Evolutionary conservation across 805 yeast species (phyloP).

Genomic region (Yamadazyma nakazawae): DNA sequence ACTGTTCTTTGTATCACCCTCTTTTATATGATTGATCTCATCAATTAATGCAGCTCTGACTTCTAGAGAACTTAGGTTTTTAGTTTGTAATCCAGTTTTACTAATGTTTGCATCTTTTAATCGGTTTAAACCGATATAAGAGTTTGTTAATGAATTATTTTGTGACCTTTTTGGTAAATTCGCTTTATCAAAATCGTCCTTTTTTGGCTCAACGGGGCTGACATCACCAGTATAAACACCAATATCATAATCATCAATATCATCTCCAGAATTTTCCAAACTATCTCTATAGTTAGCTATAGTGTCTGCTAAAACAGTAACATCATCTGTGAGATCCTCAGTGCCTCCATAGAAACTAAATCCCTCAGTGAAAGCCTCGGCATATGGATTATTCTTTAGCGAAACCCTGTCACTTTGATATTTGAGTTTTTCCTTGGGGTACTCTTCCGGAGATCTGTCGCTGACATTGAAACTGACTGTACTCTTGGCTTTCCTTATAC

Average conservation of each 20-base stretch:
- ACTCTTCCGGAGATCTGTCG: slow-evolving; percentile 8
- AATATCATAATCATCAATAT: slow-evolving; percentile 3
- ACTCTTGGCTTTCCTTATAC: slow-evolving; percentile 29
- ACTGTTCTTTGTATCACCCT: too few relatives aligned
- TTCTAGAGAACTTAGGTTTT: background rate
- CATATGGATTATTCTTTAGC: slow-evolving; percentile 24
- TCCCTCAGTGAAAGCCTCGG: slow-evolving; percentile 12
- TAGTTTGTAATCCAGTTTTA: slow-evolving; percentile 1
- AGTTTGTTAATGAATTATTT: slow-evolving; percentile 27
- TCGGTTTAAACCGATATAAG: slow-evolving; percentile 37
- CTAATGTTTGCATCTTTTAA: slow-evolving; percentile 29
- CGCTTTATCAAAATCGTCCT: slow-evolving; percentile 22
- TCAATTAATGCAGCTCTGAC: background rate
- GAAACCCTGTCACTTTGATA: slow-evolving; percentile 22
- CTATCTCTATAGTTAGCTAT: background rate
- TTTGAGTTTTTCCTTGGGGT: slow-evolving; percentile 11
- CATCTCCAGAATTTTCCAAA: background rate
- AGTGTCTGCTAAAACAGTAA: background rate
- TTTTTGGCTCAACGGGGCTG: background rate
- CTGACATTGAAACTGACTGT: slow-evolving; percentile 29
- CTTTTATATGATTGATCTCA: background rate
- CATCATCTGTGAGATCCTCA: background rate
- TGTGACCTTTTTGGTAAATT: slow-evolving; percentile 32
- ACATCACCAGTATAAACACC: slow-evolving; percentile 1
- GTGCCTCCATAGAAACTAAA: slow-evolving; percentile 3